Conservation (phyloP, 805 yeast species). For the Ogataea dorogensis region DNA sequence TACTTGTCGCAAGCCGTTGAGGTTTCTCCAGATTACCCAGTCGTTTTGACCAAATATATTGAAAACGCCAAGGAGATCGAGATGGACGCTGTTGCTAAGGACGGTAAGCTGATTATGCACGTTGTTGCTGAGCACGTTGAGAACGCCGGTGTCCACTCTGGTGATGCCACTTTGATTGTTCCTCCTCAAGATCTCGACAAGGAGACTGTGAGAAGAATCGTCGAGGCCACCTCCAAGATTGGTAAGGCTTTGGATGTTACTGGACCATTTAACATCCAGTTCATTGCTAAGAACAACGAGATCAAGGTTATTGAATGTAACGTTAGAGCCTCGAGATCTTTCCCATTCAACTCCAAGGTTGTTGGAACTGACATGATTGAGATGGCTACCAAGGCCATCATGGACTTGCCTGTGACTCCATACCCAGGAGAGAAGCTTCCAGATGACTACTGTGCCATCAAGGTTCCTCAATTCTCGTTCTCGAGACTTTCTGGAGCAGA, state of each 20-base stretch:
- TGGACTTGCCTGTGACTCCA: slow-evolving; percentile 83
- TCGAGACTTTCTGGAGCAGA: slow-evolving; percentile 97
- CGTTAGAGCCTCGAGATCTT: slow-evolving; percentile 98
- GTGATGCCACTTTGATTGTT: slow-evolving; percentile 96
- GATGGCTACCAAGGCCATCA: slow-evolving; percentile 94
- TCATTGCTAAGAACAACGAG: slow-evolving; percentile 92
- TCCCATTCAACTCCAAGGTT: slow-evolving; percentile 97
- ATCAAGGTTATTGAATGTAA: slow-evolving; percentile 98
- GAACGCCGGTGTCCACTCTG: slow-evolving; percentile 99
- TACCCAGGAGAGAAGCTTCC: slow-evolving; percentile 90
- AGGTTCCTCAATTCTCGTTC: slow-evolving; percentile 97
- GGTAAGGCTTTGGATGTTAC: slow-evolving; percentile 93
- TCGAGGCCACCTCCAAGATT: slow-evolving; percentile 92
- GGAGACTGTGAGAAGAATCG: slow-evolving; percentile 88
- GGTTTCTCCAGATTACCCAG: slow-evolving; percentile 97
- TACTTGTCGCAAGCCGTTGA: slow-evolving; percentile 93
- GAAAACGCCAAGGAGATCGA: slow-evolving; percentile 97
- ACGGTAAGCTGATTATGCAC: slow-evolving; percentile 93
- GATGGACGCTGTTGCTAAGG: slow-evolving; percentile 97
- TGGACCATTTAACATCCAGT: slow-evolving; percentile 97
- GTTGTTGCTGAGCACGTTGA: slow-evolving; percentile 98
- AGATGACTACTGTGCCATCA: slow-evolving; percentile 90
- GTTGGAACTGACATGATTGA: slow-evolving; percentile 95
- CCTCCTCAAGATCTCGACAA: slow-evolving; percentile 95
- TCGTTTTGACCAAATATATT: slow-evolving; percentile 93